Conservation (phyloP, 768 basidiomycete genomes). For the Leccinellum luteum region DNA sequence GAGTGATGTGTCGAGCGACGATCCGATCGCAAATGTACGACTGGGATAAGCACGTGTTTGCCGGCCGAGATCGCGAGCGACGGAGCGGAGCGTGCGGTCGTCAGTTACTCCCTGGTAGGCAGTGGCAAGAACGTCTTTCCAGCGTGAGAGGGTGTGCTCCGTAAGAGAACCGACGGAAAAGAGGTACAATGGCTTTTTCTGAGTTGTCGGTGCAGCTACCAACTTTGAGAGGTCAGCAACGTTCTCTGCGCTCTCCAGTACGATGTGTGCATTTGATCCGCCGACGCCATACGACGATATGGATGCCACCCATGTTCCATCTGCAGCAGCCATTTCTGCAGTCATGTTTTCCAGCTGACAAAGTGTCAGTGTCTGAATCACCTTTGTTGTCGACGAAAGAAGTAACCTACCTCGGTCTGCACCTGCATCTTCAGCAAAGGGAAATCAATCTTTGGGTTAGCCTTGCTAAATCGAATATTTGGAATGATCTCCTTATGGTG, state of each 20-base stretch:
- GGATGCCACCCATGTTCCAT: conserved; percentile 31
- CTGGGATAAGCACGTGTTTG: conserved; percentile 30
- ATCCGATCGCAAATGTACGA: conserved; percentile 25
- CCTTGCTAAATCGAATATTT: conserved; percentile 28
- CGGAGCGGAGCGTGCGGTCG: conserved; percentile 22
- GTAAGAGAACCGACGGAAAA: conserved; percentile 30
- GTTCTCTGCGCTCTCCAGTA: conserved; percentile 28
- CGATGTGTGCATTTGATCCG: conserved; percentile 34
- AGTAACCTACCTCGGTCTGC: conserved; percentile 18
- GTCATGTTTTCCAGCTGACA: conserved; percentile 23
- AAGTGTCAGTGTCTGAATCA: not conserved
- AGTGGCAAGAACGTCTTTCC: conserved; percentile 20
- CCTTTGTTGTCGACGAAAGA: too few relatives aligned
- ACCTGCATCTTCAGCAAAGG: conserved; percentile 24
- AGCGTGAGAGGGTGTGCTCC: conserved; percentile 23
- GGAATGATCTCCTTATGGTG: conserved; percentile 30
- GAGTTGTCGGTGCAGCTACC: not conserved
- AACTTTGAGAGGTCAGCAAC: conserved; percentile 12
- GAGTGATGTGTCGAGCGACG: conserved; percentile 18
- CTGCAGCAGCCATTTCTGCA: conserved; percentile 26
- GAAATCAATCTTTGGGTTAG: conserved; percentile 28
- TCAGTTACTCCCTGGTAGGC: conserved; percentile 19
- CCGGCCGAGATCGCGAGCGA: conserved; percentile 27
- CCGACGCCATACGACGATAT: conserved; percentile 35
- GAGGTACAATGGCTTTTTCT: conserved; percentile 22